Conservation (phyloP, 1,139 yeast genomes). For the Arxiozyma heterogenica region DNA sequence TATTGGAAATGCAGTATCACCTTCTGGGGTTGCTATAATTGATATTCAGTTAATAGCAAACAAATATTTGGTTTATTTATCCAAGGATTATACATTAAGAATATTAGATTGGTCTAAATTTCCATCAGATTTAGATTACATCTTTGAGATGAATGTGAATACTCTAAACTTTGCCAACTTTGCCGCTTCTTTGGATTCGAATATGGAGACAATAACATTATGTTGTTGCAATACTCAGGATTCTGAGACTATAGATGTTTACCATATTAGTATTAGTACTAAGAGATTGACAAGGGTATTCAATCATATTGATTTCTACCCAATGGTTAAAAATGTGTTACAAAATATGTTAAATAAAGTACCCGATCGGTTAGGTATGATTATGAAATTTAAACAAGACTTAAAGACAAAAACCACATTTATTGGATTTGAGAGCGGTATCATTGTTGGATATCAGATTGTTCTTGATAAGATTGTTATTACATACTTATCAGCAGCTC, state of each 20-base stretch:
- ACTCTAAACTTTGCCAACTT: slow-evolving; percentile 29
- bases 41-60: slow-evolving; percentile 10
- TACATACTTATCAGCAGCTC: slow-evolving; percentile 19
- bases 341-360: slow-evolving; percentile 4
- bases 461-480: slow-evolving; percentile 11
- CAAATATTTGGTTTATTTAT: slow-evolving; percentile 14
- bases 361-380: slow-evolving; percentile 22
- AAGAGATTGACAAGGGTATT: slow-evolving; percentile 16
- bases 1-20: slow-evolving; percentile 5
- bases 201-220: slow-evolving; percentile 12
- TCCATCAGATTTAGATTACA: not conserved
- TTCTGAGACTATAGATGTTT: slow-evolving; percentile 25
- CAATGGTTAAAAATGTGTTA: slow-evolving; percentile 6
- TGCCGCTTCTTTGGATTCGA: not conserved
- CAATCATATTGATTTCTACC: slow-evolving; percentile 16
- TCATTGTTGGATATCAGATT: slow-evolving; percentile 19
- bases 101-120: slow-evolving; percentile 9
- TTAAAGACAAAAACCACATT: slow-evolving; percentile 10
- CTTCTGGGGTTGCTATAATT: slow-evolving; percentile 14
- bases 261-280: slow-evolving; percentile 16
- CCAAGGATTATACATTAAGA: slow-evolving; percentile 25
- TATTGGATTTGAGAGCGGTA: slow-evolving; percentile 27
- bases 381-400: slow-evolving; percentile 20
- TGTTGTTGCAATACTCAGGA: slow-evolving; percentile 27
- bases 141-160: slow-evolving; percentile 27